phyloP scores from a whole-genome alignment of 306 rosid species.

The Carpinus fangiana region DNA sequence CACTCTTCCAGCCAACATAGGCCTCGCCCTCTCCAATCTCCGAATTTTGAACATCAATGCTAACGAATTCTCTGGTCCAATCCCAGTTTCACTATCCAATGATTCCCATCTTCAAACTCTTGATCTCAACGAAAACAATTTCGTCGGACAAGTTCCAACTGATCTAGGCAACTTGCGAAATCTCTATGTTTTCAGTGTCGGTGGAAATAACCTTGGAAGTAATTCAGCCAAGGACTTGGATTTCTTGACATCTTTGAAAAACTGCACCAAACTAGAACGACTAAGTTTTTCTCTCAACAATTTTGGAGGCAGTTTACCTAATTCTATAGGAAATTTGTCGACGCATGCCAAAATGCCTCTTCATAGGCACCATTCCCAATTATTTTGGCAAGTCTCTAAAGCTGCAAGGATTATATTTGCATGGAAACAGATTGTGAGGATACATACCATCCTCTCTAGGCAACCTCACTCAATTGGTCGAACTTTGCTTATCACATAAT shows the following conservation, averaged over 20 bases:
- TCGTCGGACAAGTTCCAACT: constrained; percentile 29
- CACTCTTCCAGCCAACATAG: constrained; percentile 38
- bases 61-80: constrained; percentile 34
- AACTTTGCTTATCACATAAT: constrained; percentile 2
- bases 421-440: constrained; percentile 30
- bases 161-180: constrained; percentile 15
- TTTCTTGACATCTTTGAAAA: constrained; percentile 30
- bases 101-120: constrained; percentile 7
- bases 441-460: constrained; percentile 22
- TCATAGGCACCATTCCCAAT: constrained; percentile 29
- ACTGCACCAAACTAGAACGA: constrained; percentile 19
- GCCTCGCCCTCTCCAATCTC: constrained; percentile 36
- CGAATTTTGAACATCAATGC: neutral
- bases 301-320: constrained; percentile 44
- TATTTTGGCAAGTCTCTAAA: constrained; percentile 23
- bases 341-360: neutral
- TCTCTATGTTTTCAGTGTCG: neutral
- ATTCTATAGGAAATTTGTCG: constrained; percentile 34
- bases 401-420: neutral
- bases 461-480: constrained; percentile 26
- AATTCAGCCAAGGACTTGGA: constrained; percentile 29
- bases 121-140: neutral
- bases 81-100: constrained; percentile 38
- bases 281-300: constrained; percentile 12
- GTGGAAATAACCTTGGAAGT: constrained; percentile 21